Evolutionary conservation across 257 asterid genomes (phyloP).

Genomic region (Salvia splendens): DNA sequence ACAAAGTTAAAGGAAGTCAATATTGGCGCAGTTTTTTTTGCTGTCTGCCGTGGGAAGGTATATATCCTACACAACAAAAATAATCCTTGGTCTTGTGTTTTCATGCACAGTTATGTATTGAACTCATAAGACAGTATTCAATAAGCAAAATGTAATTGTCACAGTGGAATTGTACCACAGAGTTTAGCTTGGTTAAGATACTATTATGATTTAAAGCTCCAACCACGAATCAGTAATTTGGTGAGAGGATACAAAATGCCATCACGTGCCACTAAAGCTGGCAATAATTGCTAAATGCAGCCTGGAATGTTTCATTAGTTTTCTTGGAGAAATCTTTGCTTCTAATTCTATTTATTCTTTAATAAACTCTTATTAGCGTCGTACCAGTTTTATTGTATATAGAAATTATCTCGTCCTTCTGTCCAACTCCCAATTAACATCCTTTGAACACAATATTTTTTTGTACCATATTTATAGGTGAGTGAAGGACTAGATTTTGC

Average conservation of each 20-base stretch:
- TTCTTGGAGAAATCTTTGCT: conserved; percentile 16
- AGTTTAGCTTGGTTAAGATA: conserved; percentile 21
- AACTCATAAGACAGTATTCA: conserved; percentile 8
- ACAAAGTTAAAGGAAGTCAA: conserved; percentile 65
- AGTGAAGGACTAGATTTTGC: conserved; percentile 99
- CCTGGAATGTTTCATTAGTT: conserved; percentile 9
- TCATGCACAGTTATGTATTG: not conserved
- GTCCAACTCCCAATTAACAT: conserved; percentile 12
- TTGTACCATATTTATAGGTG: conserved; percentile 50
- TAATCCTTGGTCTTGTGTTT: conserved; percentile 2
- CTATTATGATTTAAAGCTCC: conserved; percentile 15
- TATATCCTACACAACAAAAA: conserved; percentile 35
- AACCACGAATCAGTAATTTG: not conserved
- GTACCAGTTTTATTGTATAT: conserved; percentile 11
- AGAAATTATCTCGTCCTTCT: not conserved
- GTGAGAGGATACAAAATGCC: conserved; percentile 15
- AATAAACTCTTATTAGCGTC: not conserved
- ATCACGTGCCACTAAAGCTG: conserved; percentile 8
- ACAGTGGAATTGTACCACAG: conserved; percentile 4
- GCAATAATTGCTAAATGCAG: conserved; percentile 4
- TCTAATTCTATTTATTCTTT: not conserved
- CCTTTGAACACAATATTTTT: conserved; percentile 20
- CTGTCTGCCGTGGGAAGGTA: conserved; percentile 99
- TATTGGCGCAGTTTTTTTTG: conserved; percentile 90
- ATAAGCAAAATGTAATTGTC: not conserved